phyloP scores from a whole-genome alignment of 169 alveolate genomes.

The Cryptosporidium felis region DNA sequence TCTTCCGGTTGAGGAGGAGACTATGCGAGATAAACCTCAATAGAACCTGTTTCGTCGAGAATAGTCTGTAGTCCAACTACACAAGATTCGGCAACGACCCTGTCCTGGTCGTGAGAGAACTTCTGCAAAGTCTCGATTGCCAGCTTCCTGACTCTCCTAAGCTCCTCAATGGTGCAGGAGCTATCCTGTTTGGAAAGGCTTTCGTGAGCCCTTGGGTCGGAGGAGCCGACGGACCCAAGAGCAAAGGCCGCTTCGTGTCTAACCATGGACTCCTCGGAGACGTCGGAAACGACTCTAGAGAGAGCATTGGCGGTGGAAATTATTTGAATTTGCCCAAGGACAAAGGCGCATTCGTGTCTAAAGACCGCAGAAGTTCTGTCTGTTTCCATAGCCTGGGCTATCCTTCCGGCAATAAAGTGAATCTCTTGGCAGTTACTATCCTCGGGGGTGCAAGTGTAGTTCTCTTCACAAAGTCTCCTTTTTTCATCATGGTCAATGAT shows the following conservation, averaged over 20 bases:
- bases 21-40: too few species aligned
- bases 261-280: constrained; percentile 86
- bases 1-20: too few species aligned
- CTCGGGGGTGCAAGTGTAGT: background rate
- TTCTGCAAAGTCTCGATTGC: constrained; percentile 71
- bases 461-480: constrained; percentile 71
- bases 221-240: constrained; percentile 86
- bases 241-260: constrained; percentile 93
- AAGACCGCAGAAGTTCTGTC: constrained; percentile 86
- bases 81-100: constrained; percentile 79
- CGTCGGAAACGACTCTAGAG: constrained; percentile 75
- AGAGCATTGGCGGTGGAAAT: constrained; percentile 75
- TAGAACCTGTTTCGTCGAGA: constrained; percentile 73
- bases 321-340: constrained; percentile 88
- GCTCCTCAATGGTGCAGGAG: background rate
- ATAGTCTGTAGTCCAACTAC: constrained; percentile 79
- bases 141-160: constrained; percentile 9
- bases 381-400: constrained; percentile 82
- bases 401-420: constrained; percentile 51
- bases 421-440: background rate
- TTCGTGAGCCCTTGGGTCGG: constrained; percentile 65
- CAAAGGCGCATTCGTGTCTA: constrained; percentile 92
- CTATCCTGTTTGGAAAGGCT: background rate
- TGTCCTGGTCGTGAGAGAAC: constrained; percentile 70
- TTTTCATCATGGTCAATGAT: constrained; percentile 8